Base-by-base conservation (phyloP, 208 protist species). In the Trypanosoma conorhini region DNA sequence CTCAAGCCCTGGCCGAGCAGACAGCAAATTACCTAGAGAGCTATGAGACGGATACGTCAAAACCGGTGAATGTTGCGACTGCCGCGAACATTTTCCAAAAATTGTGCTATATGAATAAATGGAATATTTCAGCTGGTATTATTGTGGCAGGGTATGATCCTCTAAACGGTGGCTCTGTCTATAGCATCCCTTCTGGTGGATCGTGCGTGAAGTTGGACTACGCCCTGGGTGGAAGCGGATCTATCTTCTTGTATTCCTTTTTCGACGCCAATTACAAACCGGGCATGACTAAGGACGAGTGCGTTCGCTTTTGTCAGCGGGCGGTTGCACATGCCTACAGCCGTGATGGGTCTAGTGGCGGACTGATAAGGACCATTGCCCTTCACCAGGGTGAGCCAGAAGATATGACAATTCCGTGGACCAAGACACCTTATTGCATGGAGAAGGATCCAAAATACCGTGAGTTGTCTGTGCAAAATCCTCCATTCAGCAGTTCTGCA, bases 201-300 rank as follows among this genome's bases (percentile, higher is more conserved):
- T 91, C 96, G 5, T 91, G 97, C 56, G 86, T 98, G 40, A 92
- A 97, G 74, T 82, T 99, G 59, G 91, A 97, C 70, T 99, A 96
- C 74, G 89, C 96, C 0, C 92, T 99, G 42, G 97, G 98, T 48
- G 98, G 95, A 57, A 96, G 97, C 62, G 98, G 98, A 42, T 99
- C 98, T 28, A 98, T 98, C 30, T 99, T 99, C 77, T 95, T 99
- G 72, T 99, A 98, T 79, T 99, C 98, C 26, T 99, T 97, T 79
- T 99, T 98, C 77, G 99, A 99, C 75, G 87, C 92, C 28, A 92
- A 99, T 75, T 99, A 97, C 79, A 98, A 95, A 73, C 79, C 87
- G 12, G 87, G 82, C 33, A 99, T 99, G 98, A 97, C 87, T 13
- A 94, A 98, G 74, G 93, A 99, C 17, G 97, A 99, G 84, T 98